Percentiles rank a stretch among this genome's conserved stretches.
Evolutionary conservation across 1,139 yeast species (phyloP).

Genomic region (Barnettozyma hawaiiensis): DNA sequence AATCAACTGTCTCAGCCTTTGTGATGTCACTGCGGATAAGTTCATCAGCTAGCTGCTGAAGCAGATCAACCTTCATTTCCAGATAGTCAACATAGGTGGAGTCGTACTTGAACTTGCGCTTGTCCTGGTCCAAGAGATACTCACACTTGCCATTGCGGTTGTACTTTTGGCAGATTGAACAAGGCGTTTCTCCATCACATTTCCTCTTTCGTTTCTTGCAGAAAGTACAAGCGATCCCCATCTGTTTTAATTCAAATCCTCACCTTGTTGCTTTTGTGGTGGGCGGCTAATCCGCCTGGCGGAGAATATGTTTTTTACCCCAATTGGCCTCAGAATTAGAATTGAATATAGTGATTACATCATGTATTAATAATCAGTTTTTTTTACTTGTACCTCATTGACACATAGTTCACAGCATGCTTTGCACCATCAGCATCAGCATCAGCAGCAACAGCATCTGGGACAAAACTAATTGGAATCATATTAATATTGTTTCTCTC

Average conservation of each 20-base stretch:
- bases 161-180: constrained; percentile 16
- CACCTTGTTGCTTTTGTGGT: no score
- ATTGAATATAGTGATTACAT: constrained; percentile 2
- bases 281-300: no score
- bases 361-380: neutral
- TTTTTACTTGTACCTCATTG: neutral
- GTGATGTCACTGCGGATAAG: constrained; percentile 12
- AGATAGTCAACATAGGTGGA: constrained; percentile 21
- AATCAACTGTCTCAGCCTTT: constrained; percentile 9
- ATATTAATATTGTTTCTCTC: constrained; percentile 15
- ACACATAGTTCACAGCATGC: constrained; percentile 5
- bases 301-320: no score
- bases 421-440: neutral
- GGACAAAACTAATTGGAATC: constrained; percentile 10
- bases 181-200: constrained; percentile 9
- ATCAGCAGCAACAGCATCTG: neutral
- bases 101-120: constrained; percentile 21
- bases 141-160: constrained; percentile 17
- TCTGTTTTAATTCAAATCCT: no score
- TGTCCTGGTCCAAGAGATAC: constrained; percentile 16
- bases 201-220: constrained; percentile 16
- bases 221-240: constrained; percentile 12
- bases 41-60: constrained; percentile 18
- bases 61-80: constrained; percentile 19
- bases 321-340: neutral